Conservation (phyloP, 2,329 filamentous ascomycete genomes). For the Balansia obtecta region DNA sequence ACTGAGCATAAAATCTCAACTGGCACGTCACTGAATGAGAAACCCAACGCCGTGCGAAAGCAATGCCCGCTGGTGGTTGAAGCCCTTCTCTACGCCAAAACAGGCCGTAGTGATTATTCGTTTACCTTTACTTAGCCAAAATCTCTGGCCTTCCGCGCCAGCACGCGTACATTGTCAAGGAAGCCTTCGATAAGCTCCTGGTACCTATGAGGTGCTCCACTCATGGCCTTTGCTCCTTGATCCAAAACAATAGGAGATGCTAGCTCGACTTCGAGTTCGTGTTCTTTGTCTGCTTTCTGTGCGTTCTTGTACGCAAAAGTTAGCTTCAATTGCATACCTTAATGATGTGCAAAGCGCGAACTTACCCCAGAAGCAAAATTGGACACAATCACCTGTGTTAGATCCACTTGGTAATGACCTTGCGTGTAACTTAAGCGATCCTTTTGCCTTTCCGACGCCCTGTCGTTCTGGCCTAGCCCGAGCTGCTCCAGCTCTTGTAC, state of each 20-base stretch:
- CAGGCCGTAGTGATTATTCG: not conserved
- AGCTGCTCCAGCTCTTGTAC: constrained; percentile 40
- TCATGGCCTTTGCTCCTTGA: constrained; percentile 47
- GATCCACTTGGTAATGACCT: constrained; percentile 75
- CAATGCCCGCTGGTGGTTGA: not conserved
- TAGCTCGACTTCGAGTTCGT: constrained; percentile 73
- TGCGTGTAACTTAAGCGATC: constrained; percentile 88
- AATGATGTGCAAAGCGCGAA: not conserved
- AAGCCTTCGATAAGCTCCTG: constrained; percentile 59
- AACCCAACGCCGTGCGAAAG: not conserved
- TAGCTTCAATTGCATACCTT: not conserved
- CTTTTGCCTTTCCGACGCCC: constrained; percentile 58
- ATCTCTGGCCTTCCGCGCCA: constrained; percentile 34
- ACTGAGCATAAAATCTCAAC: not conserved
- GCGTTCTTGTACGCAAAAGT: constrained; percentile 19
- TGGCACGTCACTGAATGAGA: not conserved
- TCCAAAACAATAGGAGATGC: constrained; percentile 50
- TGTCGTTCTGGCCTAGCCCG: constrained; percentile 23
- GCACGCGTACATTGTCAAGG: constrained; percentile 56
- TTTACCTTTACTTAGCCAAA: constrained; percentile 9
- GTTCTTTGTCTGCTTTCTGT: constrained; percentile 46
- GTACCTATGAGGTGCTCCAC: constrained; percentile 44
- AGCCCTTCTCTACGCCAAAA: not conserved
- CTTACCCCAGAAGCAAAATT: constrained; percentile 25
- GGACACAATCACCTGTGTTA: constrained; percentile 70